Percentiles rank a stretch among this genome's conserved stretches.
Conservation (phyloP, 2,329 filamentous ascomycete genomes). For the Pseudopithomyces chartarum region DNA sequence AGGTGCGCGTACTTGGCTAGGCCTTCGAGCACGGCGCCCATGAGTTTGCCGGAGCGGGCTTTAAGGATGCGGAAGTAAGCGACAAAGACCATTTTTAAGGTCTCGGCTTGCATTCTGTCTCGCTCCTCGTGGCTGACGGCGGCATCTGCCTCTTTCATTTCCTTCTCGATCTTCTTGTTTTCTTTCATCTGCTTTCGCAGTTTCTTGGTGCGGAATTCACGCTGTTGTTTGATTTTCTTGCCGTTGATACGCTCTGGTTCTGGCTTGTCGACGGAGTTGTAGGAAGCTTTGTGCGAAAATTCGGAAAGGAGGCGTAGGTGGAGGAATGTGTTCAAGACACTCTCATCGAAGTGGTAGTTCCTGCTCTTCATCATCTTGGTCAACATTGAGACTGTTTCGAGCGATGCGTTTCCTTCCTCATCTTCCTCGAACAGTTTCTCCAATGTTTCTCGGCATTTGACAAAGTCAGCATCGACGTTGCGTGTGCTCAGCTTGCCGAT, state of each 20-base stretch:
- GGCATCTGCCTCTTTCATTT: slow-evolving; percentile 91
- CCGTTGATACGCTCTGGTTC: slow-evolving; percentile 51
- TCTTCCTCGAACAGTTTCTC: slow-evolving; percentile 84
- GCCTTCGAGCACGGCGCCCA: slow-evolving; percentile 96
- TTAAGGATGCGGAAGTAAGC: slow-evolving; percentile 96
- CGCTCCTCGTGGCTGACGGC: slow-evolving; percentile 89
- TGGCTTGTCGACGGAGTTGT: slow-evolving; percentile 71
- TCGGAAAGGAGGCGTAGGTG: slow-evolving; percentile 87
- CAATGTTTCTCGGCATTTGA: slow-evolving; percentile 76
- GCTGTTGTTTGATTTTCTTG: slow-evolving; percentile 74
- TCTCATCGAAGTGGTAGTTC: slow-evolving; percentile 82
- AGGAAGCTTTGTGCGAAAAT: slow-evolving; percentile 82
- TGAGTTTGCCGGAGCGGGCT: slow-evolving; percentile 76
- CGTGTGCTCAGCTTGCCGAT: slow-evolving; percentile 80
- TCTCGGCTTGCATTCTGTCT: slow-evolving; percentile 93
- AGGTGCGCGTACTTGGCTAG: slow-evolving; percentile 92
- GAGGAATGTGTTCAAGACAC: slow-evolving; percentile 86
- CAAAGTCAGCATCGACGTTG: slow-evolving; percentile 73
- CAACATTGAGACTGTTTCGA: slow-evolving; percentile 83
- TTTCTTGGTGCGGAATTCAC: slow-evolving; percentile 86
- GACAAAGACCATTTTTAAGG: slow-evolving; percentile 92
- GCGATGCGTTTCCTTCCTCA: slow-evolving; percentile 84
- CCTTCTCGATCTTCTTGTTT: slow-evolving; percentile 85
- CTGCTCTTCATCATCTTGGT: slow-evolving; percentile 94
- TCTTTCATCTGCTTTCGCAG: slow-evolving; percentile 83